Base-by-base conservation (phyloP, 495 filamentous ascomycete genomes). In the Collariella sp. region DNA sequence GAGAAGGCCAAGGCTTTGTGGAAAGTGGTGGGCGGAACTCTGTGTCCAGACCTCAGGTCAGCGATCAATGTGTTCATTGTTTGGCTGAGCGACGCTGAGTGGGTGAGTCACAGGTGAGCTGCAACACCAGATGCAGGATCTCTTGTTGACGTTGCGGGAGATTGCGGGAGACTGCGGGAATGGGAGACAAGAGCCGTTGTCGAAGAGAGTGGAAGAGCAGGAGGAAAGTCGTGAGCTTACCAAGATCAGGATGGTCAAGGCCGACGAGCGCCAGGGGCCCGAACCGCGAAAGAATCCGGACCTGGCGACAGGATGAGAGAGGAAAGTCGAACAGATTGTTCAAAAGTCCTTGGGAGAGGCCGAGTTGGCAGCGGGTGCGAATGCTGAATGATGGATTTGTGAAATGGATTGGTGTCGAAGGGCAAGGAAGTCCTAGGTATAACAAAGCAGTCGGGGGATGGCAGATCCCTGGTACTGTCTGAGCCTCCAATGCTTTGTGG, bases 41-140 rank as follows among this genome's bases (percentile, higher is more conserved):
- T 69, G 58, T 51, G 39, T 57, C 54, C 34, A 35, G 52, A 62
- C 52, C 46, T 52, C 54, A 52, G 40, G 56, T 66, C 54, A 68
- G 62, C 56, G 60, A 61, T 61, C 63, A 60, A 55, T 57, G 49
- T 39, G 39, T 50, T 56, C 41, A 53, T 58, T 56, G 56, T 52
- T 56, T 38, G 58, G 61, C 59, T 58, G 59, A 51, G 41, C 11
- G 43, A 46, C 29, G 43, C 45, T 22, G 54, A 50, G 57, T 29
- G 46, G 18, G 49, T 68, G 65, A 68, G 65, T 68, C 65, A 68
- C 57, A 66, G 62, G 11, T 31, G 31, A 40, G 16, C 47, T 62
- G 54, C 50, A 34, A 58, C 44, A 46, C 61, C 57, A 48, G 50
- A 52, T 57, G 63, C 48, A 67, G 51, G 26, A 43, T 20, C 20